Conservation (phyloP, 164 flowering plant species). For the Stephania japonica region DNA sequence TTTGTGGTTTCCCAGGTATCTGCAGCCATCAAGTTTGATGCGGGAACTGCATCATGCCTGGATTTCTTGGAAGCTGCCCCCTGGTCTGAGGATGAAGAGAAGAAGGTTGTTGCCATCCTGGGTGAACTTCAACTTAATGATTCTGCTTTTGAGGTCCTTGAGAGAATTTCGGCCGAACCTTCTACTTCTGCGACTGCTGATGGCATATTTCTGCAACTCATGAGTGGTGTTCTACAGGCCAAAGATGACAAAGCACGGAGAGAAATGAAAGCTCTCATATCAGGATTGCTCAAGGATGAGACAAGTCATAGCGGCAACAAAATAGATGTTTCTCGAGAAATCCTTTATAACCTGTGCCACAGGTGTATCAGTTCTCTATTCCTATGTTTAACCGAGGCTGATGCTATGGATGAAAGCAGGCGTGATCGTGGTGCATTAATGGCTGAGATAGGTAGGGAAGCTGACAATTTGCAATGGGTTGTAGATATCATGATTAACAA, state of each 20-base stretch:
- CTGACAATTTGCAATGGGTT: slow-evolving; percentile 84
- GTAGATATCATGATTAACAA: slow-evolving; percentile 65
- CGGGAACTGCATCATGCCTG: slow-evolving; percentile 62
- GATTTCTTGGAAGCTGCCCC: slow-evolving; percentile 86
- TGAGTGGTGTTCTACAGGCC: slow-evolving; percentile 59
- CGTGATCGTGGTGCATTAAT: slow-evolving; percentile 55
- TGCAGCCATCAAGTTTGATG: slow-evolving; percentile 64
- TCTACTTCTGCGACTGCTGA: slow-evolving; percentile 47
- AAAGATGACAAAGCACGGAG: slow-evolving; percentile 84
- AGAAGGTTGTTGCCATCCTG: slow-evolving; percentile 49
- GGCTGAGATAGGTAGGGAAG: slow-evolving; percentile 78
- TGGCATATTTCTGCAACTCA: slow-evolving; percentile 45
- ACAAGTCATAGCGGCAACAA: slow-evolving; percentile 13
- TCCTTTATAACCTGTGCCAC: slow-evolving; percentile 64
- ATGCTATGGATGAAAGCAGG: slow-evolving; percentile 37
- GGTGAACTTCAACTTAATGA: slow-evolving; percentile 49
- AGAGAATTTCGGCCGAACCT: slow-evolving; percentile 58
- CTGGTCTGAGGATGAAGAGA: slow-evolving; percentile 87
- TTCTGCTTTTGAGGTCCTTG: slow-evolving; percentile 40
- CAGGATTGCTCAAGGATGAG: slow-evolving; percentile 60
- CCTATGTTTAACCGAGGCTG: slow-evolving; percentile 57
- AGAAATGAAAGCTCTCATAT: slow-evolving; percentile 70
- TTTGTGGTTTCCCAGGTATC: slow-evolving; percentile 49
- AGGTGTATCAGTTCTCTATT: slow-evolving; percentile 66
- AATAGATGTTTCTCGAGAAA: slow-evolving; percentile 56